phyloP scores from a whole-genome alignment of 2,329 filamentous ascomycete genomes.

The Penicillium concentricum region DNA sequence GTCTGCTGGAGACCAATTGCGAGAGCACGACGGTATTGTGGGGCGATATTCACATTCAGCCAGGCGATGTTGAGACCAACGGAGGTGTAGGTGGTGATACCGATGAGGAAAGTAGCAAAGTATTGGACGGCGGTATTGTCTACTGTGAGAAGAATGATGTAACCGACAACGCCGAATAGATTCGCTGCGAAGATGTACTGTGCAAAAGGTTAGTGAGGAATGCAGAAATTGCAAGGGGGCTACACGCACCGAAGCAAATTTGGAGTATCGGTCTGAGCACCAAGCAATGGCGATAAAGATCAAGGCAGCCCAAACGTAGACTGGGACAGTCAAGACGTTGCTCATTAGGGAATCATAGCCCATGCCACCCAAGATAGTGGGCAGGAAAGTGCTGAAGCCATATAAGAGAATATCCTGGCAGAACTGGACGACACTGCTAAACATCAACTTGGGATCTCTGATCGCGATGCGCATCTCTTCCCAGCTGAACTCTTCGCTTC shows the following conservation, averaged over 20 bases:
- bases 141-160: slow-evolving; percentile 50
- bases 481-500: slow-evolving; percentile 36
- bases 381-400: slow-evolving; percentile 60
- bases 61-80: slow-evolving; percentile 50
- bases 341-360: slow-evolving; percentile 53
- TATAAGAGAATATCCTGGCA: slow-evolving; percentile 55
- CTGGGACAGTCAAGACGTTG: slow-evolving; percentile 57
- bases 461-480: slow-evolving; percentile 7
- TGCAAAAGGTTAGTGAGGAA: slow-evolving; percentile 3
- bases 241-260: slow-evolving; percentile 26
- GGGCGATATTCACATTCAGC: slow-evolving; percentile 50
- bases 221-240: neutral
- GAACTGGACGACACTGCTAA: slow-evolving; percentile 53
- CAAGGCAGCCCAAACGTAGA: slow-evolving; percentile 53
- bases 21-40: slow-evolving; percentile 50
- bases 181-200: slow-evolving; percentile 40
- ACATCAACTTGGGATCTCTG: slow-evolving; percentile 52
- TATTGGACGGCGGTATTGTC: slow-evolving; percentile 52
- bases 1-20: slow-evolving; percentile 50
- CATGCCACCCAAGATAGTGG: slow-evolving; percentile 54
- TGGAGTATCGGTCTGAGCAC: slow-evolving; percentile 45
- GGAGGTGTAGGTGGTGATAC: slow-evolving; percentile 49
- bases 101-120: slow-evolving; percentile 52
- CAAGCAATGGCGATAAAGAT: slow-evolving; percentile 45
- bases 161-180: slow-evolving; percentile 50